Conservation (phyloP, 75 land plant genomes). For the Cunninghamia lanceolata region DNA sequence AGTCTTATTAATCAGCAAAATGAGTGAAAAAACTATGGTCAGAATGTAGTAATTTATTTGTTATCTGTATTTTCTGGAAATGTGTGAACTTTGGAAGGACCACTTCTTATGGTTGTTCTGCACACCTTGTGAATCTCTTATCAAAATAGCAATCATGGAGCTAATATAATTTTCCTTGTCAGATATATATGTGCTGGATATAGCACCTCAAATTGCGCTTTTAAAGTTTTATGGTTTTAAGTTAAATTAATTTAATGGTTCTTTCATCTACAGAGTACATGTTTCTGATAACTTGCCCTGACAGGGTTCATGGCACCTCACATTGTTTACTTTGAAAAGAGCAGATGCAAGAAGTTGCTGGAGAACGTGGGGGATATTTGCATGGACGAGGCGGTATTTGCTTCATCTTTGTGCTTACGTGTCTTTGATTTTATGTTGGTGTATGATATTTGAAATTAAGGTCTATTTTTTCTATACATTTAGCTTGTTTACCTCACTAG, state of each 20-base stretch:
- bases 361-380: conserved; percentile 99
- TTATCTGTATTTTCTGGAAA: background rate
- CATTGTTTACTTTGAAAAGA: conserved; percentile 38
- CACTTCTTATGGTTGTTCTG: background rate
- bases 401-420: conserved; percentile 1
- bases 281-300: conserved; percentile 93
- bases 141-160: background rate
- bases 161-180: background rate
- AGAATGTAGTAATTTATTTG: background rate
- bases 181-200: background rate
- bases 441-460: background rate
- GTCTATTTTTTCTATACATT: background rate
- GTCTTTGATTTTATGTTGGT: background rate
- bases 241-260: background rate
- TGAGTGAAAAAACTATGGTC: background rate
- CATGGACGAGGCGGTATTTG: conserved; percentile 97
- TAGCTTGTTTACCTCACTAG: background rate
- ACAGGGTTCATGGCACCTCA: conserved; percentile 87
- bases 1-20: background rate
- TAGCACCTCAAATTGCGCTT: background rate
- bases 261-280: background rate
- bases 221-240: background rate
- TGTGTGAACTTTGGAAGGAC: background rate
- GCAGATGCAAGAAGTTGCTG: conserved; percentile 99
- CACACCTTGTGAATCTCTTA: background rate